These are phyloP conservation scores for Salix suchowensis DNA, from an alignment of 345 rosid species.

Conservation along the genomic window DNA sequence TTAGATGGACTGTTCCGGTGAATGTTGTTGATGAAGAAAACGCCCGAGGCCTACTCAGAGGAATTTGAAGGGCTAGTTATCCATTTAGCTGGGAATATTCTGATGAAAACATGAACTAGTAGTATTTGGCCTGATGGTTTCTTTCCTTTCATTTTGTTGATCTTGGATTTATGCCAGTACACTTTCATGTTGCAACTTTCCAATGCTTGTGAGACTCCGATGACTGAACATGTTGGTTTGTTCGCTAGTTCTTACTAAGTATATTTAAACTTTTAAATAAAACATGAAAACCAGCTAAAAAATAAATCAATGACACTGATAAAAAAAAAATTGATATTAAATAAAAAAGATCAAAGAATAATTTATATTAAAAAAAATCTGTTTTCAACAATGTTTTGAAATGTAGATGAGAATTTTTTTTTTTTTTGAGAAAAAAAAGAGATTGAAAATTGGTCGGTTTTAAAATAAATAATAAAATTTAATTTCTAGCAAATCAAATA, in stretches of 20 bases:
- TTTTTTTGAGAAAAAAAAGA: too few species aligned
- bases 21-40: background rate
- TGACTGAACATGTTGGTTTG: background rate
- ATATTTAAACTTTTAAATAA: too few species aligned
- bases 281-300: too few species aligned
- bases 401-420: too few species aligned
- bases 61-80: background rate
- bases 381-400: too few species aligned
- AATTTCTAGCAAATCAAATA: too few species aligned
- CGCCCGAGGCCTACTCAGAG: background rate
- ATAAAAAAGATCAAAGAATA: too few species aligned
- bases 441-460: too few species aligned
- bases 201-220: background rate
- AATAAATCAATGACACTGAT: too few species aligned
- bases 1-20: background rate
- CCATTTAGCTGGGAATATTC: background rate
- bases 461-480: too few species aligned
- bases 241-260: background rate
- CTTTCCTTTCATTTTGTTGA: background rate
- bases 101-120: background rate
- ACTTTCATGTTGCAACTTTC: background rate
- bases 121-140: background rate
- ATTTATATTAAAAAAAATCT: too few species aligned
- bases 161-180: background rate
- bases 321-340: too few species aligned